Conservation (phyloP, 1,284 basidiomycete species). For the Cystobasidium slooffiae region DNA sequence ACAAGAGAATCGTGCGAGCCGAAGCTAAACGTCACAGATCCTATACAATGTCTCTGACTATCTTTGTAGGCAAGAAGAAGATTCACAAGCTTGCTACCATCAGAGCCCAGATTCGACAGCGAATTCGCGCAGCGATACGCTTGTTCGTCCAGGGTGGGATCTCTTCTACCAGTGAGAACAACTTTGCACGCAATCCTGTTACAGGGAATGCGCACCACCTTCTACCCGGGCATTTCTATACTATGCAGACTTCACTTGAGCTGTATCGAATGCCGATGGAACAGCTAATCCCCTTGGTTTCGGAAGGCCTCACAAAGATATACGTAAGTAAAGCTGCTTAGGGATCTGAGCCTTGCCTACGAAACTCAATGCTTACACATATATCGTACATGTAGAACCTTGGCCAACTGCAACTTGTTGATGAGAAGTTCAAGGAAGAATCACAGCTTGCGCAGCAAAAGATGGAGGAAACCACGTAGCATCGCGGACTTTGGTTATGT, state of each 20-base stretch:
- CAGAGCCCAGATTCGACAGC: slow-evolving; percentile 44
- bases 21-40: slow-evolving; percentile 24
- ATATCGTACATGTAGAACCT: neutral
- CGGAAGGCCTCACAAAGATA: slow-evolving; percentile 33
- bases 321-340: slow-evolving; percentile 34
- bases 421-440: neutral
- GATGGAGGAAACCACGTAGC: neutral
- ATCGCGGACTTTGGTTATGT: neutral
- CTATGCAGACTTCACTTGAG: slow-evolving; percentile 46
- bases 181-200: neutral
- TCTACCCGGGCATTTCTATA: slow-evolving; percentile 47
- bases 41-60: slow-evolving; percentile 48
- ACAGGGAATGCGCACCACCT: slow-evolving; percentile 46
- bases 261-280: slow-evolving; percentile 46
- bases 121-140: slow-evolving; percentile 47
- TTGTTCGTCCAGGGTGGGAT: slow-evolving; percentile 47
- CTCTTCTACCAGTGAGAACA: neutral
- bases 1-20: neutral
- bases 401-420: slow-evolving; percentile 4
- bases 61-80: slow-evolving; percentile 46
- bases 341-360: neutral
- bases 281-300: slow-evolving; percentile 40
- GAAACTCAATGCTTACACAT: neutral
- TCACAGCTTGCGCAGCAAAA: neutral
- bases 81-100: slow-evolving; percentile 48